Conservation (phyloP, 1,284 basidiomycete genomes). For the Meripilus lineatus region DNA sequence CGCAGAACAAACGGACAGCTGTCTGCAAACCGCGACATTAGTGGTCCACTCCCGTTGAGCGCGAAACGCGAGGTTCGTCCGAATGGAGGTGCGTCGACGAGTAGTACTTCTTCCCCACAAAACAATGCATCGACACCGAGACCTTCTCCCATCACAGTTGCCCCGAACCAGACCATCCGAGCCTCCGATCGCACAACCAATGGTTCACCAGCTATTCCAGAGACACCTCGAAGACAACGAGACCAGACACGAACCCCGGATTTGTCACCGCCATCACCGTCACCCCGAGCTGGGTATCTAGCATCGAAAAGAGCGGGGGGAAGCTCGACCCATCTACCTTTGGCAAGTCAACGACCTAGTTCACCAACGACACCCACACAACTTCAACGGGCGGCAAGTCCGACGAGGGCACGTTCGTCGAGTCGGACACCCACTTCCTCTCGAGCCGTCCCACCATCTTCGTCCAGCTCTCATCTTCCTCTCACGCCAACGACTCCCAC, state of each 20-base stretch:
- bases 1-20: conserved; percentile 38
- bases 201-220: conserved; percentile 28
- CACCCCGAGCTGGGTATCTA: conserved; percentile 23
- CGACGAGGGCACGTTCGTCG: conserved; percentile 31
- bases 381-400: conserved; percentile 34
- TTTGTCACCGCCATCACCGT: conserved; percentile 34
- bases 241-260: conserved; percentile 22
- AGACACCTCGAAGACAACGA: conserved; percentile 42
- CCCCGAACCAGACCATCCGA: conserved; percentile 22
- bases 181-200: conserved; percentile 34
- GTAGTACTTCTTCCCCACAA: conserved; percentile 24
- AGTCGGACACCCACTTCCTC: conserved; percentile 27
- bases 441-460: conserved; percentile 28
- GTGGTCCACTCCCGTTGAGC: conserved; percentile 36
- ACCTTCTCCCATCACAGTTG: conserved; percentile 16
- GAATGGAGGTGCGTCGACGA: conserved; percentile 11
- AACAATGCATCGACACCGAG: conserved; percentile 13
- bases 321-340: conserved; percentile 38
- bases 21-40: conserved; percentile 31
- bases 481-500: conserved; percentile 21
- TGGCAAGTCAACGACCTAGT: conserved; percentile 25
- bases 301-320: conserved; percentile 32
- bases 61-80: conserved; percentile 27
- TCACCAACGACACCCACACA: conserved; percentile 32
- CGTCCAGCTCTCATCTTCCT: conserved; percentile 32